A percentile compares a stretch with the other conserved stretches of the same genome.
These are phyloP conservation scores for Cylindrotheca fusiformis DNA, from an alignment of 108 stramenopile genomes.

Conservation along the genomic window DNA sequence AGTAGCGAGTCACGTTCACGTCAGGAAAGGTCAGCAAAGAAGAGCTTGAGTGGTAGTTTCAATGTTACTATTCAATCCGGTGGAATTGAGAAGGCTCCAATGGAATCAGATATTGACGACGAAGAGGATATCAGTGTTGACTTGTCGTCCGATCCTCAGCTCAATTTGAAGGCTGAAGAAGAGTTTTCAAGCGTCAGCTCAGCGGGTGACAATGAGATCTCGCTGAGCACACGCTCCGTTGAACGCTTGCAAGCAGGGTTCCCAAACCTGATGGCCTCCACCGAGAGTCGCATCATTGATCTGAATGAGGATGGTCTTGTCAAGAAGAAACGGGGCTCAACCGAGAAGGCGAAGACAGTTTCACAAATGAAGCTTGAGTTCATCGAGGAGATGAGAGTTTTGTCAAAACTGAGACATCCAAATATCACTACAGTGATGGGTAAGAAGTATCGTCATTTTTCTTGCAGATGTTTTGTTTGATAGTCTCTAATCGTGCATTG, in stretches of 20 bases:
- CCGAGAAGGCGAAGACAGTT: too few relatives aligned
- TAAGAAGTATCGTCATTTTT: too few relatives aligned
- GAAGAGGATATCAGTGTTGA: background rate
- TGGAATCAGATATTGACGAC: background rate
- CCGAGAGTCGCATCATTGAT: background rate
- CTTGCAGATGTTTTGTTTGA: too few relatives aligned
- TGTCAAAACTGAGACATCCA: slow-evolving; percentile 55
- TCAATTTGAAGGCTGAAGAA: background rate
- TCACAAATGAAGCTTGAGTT: slow-evolving; percentile 6
- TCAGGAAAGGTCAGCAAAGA: too few relatives aligned
- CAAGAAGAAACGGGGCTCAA: background rate
- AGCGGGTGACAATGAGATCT: background rate
- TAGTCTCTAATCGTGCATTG: too few relatives aligned
- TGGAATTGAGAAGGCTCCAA: too few relatives aligned
- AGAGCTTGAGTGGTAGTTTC: too few relatives aligned
- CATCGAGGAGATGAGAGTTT: slow-evolving; percentile 32
- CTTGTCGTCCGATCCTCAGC: background rate
- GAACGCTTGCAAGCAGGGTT: background rate
- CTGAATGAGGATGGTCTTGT: background rate
- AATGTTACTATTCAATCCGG: too few relatives aligned
- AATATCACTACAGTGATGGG: slow-evolving; percentile 60
- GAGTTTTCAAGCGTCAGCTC: background rate
- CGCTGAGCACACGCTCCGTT: background rate
- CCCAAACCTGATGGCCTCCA: background rate
- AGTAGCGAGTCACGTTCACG: too few relatives aligned